Base-by-base conservation (phyloP, 768 basidiomycete species). In the Leccinum longicurvipes region DNA sequence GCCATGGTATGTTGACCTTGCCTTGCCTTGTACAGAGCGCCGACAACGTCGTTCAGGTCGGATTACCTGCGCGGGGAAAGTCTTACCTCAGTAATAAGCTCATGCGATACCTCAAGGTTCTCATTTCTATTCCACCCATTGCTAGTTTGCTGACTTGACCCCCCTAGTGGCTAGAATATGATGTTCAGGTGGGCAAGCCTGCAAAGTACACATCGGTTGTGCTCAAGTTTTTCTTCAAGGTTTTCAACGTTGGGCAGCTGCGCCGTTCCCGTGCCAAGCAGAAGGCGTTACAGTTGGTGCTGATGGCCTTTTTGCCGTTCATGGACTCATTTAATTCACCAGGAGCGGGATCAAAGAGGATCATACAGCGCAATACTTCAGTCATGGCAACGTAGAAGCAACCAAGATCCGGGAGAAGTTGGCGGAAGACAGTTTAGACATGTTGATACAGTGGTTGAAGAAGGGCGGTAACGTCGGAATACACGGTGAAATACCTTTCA, bases 51-150 rank as follows among this genome's bases (percentile, higher is more conserved):
- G 27, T 49, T 19, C 61, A 95, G 93, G 93, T 98, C 57, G 97
- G 97, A 27, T 74, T 99, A 44, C 97, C 97, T n/a, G 97, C 97
- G 3, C 81, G 97, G 55, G 97, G 97, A 17, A 99, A 99, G 75
- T 98, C 95, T 2, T 99, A 98, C 72, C 83, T 99, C 57, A 94
- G 91, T 71, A 99, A 99, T 74, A 98, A 96, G 75, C 83, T 99
- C 58, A 93, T 86, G 88, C 84, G 95, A 57, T 99, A 99, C 70
- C 79, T 99, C 41, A 90, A 91, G 73, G 96, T 93, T 60, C 81
- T 69, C 19, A 27, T 58, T 50, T 28, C 57, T 23, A 56, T 27
- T 45, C 29, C 51, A 3, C 29, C 15, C 51, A 15, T 51, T 52
- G 6, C 28, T 36, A 53, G 48, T 53, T 34, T 52, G 27, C 55